Base-by-base conservation (phyloP, 495 filamentous ascomycete species). In the Penicillium soppii region DNA sequence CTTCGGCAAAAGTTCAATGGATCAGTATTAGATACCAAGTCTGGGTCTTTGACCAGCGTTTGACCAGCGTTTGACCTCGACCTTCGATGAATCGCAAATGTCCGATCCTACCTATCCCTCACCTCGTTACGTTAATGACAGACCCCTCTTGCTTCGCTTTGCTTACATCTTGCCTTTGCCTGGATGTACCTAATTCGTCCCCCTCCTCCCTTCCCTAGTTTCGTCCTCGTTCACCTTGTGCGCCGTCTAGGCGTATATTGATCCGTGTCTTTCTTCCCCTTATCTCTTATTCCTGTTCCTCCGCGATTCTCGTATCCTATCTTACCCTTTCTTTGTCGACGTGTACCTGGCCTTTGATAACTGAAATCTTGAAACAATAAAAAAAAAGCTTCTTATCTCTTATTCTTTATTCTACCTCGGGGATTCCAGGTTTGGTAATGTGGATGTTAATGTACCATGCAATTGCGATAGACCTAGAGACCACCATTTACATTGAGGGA, bases 1-100 rank as follows among this genome's bases (percentile, higher is more conserved):
- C 87, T 47, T 54, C 10, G 56, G 59, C 59, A 65, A 67, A 59
- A 53, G 46, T 56, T 62, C 57, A 57, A 62, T 53, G 51, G 58
- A 41, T 25, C 55, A 42, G n/a, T 66, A 54, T 59, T 55, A 62
- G 66, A 64, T 63, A 65, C 58, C 59, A 61, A 51, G 50, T 53
- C 50, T 43, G 50, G 51, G 50, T 51, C 54, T 40, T 54, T 23
- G 59, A 47, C 48, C 53, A 46, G 35, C 49, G 55, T 57, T n/a
- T n/a, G n/a, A n/a, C n/a, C n/a, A n/a, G 38, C 53, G 37, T 55
- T 32, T 58, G 42, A 57, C 53, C 25, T n/a, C n/a, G n/a, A n/a
- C n/a, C n/a, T n/a, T n/a, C n/a, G n/a, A n/a, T 62, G 59, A 59
- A 65, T 42, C 46, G 51, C 35, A 12, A 20, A 26, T 50, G 9